Evolutionary conservation across 441 rosid genomes (phyloP).

Genomic region (Mallotus repandus): DNA sequence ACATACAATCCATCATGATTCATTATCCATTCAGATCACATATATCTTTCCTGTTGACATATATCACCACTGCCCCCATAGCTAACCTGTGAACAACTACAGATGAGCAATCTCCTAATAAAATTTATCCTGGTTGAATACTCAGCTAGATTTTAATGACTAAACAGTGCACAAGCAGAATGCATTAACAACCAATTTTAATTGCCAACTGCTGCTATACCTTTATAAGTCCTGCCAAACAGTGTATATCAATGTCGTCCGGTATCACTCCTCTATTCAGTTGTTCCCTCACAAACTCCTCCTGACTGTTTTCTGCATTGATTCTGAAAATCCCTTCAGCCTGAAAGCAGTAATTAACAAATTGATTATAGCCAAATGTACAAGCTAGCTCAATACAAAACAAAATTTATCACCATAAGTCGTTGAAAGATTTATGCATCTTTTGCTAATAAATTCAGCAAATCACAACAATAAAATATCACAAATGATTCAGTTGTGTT

Average conservation of each 20-base stretch:
- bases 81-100: not conserved
- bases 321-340: conserved; percentile 91
- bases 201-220: conserved; percentile 30
- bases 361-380: not conserved
- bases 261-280: conserved; percentile 72
- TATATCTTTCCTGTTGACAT: not conserved
- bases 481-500: no score
- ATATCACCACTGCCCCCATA: not conserved
- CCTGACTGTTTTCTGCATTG: conserved; percentile 78
- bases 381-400: not conserved
- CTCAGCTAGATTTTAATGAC: conserved; percentile 1
- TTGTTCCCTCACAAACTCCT: conserved; percentile 76
- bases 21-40: not conserved
- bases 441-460: no score
- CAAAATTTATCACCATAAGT: conserved; percentile 6
- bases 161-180: not conserved
- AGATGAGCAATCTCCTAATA: not conserved
- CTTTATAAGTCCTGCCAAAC: conserved; percentile 94
- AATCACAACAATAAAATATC: no score
- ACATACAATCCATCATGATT: not conserved
- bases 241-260: conserved; percentile 70
- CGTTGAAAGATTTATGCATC: no score
- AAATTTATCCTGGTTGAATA: conserved; percentile 5
- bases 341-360: conserved; percentile 35
- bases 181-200: conserved; percentile 1